Evolutionary conservation across 164 flowering plant species (phyloP).

Genomic region (Sextonia rubra): DNA sequence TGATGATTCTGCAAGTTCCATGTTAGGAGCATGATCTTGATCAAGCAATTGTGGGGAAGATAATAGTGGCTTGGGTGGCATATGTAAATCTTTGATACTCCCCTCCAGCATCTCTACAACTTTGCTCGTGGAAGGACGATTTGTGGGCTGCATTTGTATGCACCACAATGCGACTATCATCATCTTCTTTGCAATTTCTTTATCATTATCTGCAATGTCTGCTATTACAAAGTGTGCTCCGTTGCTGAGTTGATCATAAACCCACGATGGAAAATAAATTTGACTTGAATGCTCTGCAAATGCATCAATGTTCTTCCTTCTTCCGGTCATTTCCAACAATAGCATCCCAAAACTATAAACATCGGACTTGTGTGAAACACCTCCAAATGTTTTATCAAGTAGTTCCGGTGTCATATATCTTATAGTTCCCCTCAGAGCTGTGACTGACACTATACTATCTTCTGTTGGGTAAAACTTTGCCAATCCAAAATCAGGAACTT

Average conservation of each 20-base stretch:
- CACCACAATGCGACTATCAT: conserved; percentile 26
- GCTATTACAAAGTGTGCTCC: background rate
- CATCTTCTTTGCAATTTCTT: conserved; percentile 18
- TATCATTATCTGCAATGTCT: conserved; percentile 6
- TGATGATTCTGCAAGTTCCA: background rate
- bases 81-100: conserved; percentile 2
- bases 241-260: conserved; percentile 5
- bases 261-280: conserved; percentile 7
- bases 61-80: conserved; percentile 18
- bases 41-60: background rate
- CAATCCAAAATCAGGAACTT: conserved; percentile 16
- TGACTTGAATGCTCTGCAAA: background rate
- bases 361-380: conserved; percentile 9
- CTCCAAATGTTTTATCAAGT: conserved; percentile 5
- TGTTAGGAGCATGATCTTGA: background rate
- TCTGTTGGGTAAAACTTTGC: conserved; percentile 8
- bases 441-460: background rate
- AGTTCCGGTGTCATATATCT: no score
- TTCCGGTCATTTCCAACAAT: conserved; percentile 11
- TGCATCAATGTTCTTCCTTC: background rate
- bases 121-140: conserved; percentile 26
- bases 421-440: conserved; percentile 6
- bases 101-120: conserved; percentile 29
- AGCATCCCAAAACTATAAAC: conserved; percentile 16
- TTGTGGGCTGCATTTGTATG: conserved; percentile 23